Conservation (phyloP, 2,329 filamentous ascomycete species). For the Cercospora brassicicola region DNA sequence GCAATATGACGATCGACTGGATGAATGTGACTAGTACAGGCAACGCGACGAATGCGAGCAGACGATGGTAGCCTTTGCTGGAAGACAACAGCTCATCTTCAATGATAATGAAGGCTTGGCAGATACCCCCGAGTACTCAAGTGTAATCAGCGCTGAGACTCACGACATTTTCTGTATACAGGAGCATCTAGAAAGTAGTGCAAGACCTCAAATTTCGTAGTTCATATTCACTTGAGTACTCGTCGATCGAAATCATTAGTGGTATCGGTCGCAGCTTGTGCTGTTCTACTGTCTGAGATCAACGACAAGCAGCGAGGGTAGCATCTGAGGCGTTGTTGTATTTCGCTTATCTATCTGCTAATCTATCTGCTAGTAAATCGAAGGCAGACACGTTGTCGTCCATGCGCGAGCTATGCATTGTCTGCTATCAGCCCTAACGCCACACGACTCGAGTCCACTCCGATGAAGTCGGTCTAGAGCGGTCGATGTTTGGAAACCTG, state of each 20-base stretch:
- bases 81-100: not conserved
- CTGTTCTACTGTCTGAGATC: not conserved
- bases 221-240: not conserved
- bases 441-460: not conserved
- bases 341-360: not conserved
- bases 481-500: not conserved
- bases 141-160: not conserved
- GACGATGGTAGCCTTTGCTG: not conserved
- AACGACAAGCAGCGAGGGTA: not conserved
- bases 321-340: not conserved
- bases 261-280: not conserved
- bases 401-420: not conserved
- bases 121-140: not conserved
- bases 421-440: not conserved
- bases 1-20: not conserved
- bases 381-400: not conserved
- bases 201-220: not conserved
- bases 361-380: not conserved
- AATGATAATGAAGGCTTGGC: not conserved
- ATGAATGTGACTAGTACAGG: not conserved
- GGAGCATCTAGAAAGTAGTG: not conserved
- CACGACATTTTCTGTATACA: slow-evolving; percentile 1
- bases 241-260: no score
- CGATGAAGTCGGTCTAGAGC: not conserved
- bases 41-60: not conserved